These are phyloP conservation scores for Flaveria bidentis DNA, from an alignment of 129 eudicot genomes.

Conservation along the genomic window DNA sequence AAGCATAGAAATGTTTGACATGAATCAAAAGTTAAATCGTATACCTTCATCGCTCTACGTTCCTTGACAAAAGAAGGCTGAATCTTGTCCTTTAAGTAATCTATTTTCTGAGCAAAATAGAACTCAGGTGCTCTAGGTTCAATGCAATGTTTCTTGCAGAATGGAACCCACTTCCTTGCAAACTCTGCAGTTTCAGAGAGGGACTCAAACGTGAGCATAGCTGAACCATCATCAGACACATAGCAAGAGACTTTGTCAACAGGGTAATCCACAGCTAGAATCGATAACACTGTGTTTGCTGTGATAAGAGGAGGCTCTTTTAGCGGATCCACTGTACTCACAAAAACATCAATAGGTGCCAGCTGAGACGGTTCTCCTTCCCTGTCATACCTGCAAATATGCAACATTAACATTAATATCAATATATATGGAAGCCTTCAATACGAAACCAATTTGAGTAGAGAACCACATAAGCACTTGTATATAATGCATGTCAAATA, in stretches of 20 bases:
- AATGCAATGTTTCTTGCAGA: conserved; percentile 65
- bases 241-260: conserved; percentile 75
- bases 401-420: too few relatives aligned
- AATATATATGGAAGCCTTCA: too few relatives aligned
- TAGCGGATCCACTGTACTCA: conserved; percentile 78
- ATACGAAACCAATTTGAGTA: too few relatives aligned
- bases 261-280: conserved; percentile 77
- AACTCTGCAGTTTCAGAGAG: conserved; percentile 80
- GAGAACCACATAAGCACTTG: too few relatives aligned
- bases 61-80: conserved; percentile 76
- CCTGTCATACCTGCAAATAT: conserved; percentile 54
- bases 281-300: conserved; percentile 76
- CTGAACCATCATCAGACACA: conserved; percentile 85
- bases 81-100: conserved; percentile 64
- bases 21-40: background rate
- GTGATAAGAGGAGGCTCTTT: conserved; percentile 83
- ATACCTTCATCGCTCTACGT: conserved; percentile 81
- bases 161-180: conserved; percentile 80
- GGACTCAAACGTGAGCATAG: conserved; percentile 75
- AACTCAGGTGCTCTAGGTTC: conserved; percentile 89
- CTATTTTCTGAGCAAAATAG: conserved; percentile 70
- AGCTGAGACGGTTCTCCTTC: conserved; percentile 71
- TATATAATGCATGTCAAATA: too few relatives aligned
- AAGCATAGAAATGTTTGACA: background rate
- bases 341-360: conserved; percentile 65